phyloP scores from a whole-genome alignment of 2,329 filamentous ascomycete species.

The Aspergillus cejpii region DNA sequence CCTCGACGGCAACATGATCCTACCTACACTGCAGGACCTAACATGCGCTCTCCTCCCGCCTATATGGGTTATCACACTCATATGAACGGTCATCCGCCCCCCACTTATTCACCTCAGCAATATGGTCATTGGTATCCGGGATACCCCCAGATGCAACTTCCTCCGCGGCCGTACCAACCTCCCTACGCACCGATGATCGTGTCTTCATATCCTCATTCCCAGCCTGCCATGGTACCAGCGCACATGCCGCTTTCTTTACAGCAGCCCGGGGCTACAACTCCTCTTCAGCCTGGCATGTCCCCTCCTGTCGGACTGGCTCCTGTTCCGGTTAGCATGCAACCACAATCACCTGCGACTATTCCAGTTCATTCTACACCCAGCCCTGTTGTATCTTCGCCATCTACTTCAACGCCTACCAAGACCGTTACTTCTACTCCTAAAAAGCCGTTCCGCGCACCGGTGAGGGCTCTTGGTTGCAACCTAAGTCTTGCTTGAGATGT shows the following conservation, averaged over 20 bases:
- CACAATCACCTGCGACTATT: constrained; percentile 20
- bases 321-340: constrained; percentile 26
- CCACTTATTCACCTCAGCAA: constrained; percentile 40
- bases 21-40: constrained; percentile 41
- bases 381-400: constrained; percentile 33
- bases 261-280: constrained; percentile 35
- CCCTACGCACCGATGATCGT: constrained; percentile 41
- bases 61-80: constrained; percentile 54
- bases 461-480: constrained; percentile 24
- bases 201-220: constrained; percentile 40
- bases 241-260: constrained; percentile 35
- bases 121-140: constrained; percentile 44
- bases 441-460: constrained; percentile 47
- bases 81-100: constrained; percentile 50
- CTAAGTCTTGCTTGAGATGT: neutral
- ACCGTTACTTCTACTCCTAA: constrained; percentile 21
- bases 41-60: constrained; percentile 52
- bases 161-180: constrained; percentile 36
- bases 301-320: constrained; percentile 26
- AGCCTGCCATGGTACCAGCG: constrained; percentile 35
- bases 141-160: constrained; percentile 37
- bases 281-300: constrained; percentile 34
- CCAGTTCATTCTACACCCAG: constrained; percentile 21
- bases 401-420: constrained; percentile 22
- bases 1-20: constrained; percentile 44